A percentile compares a stretch with the other conserved stretches of the same genome.
phyloP scores from a whole-genome alignment of 371 early-diverging fungal genomes.

The Hamiltosporidium tvaerminnensis region DNA sequence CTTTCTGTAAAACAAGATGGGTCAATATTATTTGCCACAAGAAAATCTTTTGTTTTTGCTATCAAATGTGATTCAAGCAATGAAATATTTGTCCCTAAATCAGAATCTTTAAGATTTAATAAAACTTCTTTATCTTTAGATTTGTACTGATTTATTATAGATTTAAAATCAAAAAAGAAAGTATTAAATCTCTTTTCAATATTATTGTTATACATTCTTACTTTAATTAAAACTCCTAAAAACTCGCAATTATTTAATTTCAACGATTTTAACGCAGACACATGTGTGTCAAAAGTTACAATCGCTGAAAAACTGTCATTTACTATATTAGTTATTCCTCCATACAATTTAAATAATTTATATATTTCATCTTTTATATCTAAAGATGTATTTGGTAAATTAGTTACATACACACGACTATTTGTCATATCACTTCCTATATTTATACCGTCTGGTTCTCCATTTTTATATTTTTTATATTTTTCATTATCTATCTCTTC shows the following conservation, averaged over 20 bases:
- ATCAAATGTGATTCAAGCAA: constrained; percentile 50
- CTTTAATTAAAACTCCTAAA: neutral
- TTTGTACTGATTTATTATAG: constrained; percentile 41
- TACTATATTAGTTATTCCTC: neutral
- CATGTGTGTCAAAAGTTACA: neutral
- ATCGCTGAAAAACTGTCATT: neutral
- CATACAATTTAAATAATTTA: neutral
- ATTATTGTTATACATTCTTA: neutral
- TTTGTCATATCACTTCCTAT: neutral
- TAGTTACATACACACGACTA: neutral
- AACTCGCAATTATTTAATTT: neutral
- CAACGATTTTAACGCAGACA: neutral
- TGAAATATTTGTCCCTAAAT: constrained; percentile 43
- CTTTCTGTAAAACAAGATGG: constrained; percentile 6
- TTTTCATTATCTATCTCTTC: constrained; percentile 1
- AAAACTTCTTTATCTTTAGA: constrained; percentile 34
- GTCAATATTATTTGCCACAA: constrained; percentile 36
- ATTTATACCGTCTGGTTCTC: constrained; percentile 2
- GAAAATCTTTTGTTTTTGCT: constrained; percentile 45
- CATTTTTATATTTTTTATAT: constrained; percentile 33
- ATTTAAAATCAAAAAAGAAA: constrained; percentile 51
- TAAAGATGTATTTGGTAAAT: neutral
- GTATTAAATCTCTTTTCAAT: constrained; percentile 33
- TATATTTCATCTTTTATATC: neutral
- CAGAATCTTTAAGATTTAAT: constrained; percentile 43